Percentiles rank a stretch among this genome's conserved stretches.
Evolutionary conservation across 1,139 yeast species (phyloP).

Genomic region (Suhomyces taliae): DNA sequence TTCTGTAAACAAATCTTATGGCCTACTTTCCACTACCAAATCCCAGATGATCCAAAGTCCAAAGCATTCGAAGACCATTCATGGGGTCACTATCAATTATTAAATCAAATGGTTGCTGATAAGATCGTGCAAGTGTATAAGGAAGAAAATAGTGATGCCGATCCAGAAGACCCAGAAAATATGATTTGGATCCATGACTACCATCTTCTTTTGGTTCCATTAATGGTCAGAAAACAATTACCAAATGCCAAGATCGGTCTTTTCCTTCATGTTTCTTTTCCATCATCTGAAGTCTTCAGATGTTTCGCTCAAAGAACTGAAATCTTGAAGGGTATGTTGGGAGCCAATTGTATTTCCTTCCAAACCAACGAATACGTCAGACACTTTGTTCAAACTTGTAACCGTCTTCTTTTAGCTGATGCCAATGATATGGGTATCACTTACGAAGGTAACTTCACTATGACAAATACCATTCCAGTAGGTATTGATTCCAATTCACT

Average conservation of each 20-base stretch:
- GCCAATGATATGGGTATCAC: slow-evolving; percentile 73
- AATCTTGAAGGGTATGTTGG: slow-evolving; percentile 79
- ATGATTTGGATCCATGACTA: slow-evolving; percentile 93
- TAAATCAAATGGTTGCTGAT: slow-evolving; percentile 82
- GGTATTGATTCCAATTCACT: slow-evolving; percentile 81
- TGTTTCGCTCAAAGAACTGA: slow-evolving; percentile 86
- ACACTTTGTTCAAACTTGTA: slow-evolving; percentile 90
- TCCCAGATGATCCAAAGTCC: slow-evolving; percentile 92
- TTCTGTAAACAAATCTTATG: slow-evolving; percentile 92
- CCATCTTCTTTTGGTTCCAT: slow-evolving; percentile 83
- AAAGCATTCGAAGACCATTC: slow-evolving; percentile 95
- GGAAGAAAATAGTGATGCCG: slow-evolving; percentile 47
- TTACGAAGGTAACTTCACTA: slow-evolving; percentile 64
- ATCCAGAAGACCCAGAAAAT: slow-evolving; percentile 43
- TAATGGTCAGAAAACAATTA: slow-evolving; percentile 70
- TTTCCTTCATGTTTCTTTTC: slow-evolving; percentile 91
- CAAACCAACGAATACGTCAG: slow-evolving; percentile 92
- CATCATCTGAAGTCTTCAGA: slow-evolving; percentile 92
- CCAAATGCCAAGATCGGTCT: slow-evolving; percentile 91
- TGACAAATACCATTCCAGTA: slow-evolving; percentile 72
- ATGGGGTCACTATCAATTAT: slow-evolving; percentile 77
- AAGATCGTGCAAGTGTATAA: slow-evolving; percentile 63
- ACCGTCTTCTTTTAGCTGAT: slow-evolving; percentile 79
- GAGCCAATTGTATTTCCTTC: slow-evolving; percentile 84
- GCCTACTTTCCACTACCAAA: slow-evolving; percentile 97